Evolutionary conservation across 805 yeast species (phyloP).

Genomic region (Barnettozyma pratensis): DNA sequence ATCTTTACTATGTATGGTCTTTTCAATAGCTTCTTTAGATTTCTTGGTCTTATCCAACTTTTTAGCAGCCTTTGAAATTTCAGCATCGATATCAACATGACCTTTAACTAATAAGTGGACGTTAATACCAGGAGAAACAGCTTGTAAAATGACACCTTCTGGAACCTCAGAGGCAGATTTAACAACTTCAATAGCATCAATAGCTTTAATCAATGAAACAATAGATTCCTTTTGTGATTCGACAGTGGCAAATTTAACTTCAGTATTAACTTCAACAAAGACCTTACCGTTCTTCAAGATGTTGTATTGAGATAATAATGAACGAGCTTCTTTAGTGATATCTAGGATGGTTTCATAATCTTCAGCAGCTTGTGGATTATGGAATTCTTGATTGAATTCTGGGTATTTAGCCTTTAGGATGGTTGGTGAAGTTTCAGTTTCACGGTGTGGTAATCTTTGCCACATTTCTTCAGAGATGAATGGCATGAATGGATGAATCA

Average conservation of each 20-base stretch:
- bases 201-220: slow-evolving; percentile 87
- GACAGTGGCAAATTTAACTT: slow-evolving; percentile 46
- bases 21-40: slow-evolving; percentile 57
- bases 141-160: slow-evolving; percentile 82
- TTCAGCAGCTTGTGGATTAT: slow-evolving; percentile 57
- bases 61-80: slow-evolving; percentile 75
- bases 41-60: slow-evolving; percentile 65
- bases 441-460: slow-evolving; percentile 94
- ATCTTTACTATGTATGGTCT: slow-evolving; percentile 65
- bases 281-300: slow-evolving; percentile 86
- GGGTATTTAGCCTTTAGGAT: slow-evolving; percentile 84
- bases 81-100: slow-evolving; percentile 87
- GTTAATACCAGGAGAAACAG: slow-evolving; percentile 74
- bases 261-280: slow-evolving; percentile 64
- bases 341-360: slow-evolving; percentile 84
- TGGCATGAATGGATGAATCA: slow-evolving; percentile 99
- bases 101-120: slow-evolving; percentile 94
- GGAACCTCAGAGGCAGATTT: slow-evolving; percentile 56
- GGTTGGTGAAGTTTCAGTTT: slow-evolving; percentile 60
- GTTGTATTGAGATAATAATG: slow-evolving; percentile 83
- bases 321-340: slow-evolving; percentile 86
- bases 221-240: slow-evolving; percentile 77
- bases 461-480: slow-evolving; percentile 96
- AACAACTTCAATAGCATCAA: slow-evolving; percentile 67
- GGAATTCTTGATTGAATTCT: slow-evolving; percentile 50